Percentiles rank a stretch among this genome's conserved stretches.
phyloP scores from a whole-genome alignment of 129 eudicot genomes.

The Erigeron canadensis region DNA sequence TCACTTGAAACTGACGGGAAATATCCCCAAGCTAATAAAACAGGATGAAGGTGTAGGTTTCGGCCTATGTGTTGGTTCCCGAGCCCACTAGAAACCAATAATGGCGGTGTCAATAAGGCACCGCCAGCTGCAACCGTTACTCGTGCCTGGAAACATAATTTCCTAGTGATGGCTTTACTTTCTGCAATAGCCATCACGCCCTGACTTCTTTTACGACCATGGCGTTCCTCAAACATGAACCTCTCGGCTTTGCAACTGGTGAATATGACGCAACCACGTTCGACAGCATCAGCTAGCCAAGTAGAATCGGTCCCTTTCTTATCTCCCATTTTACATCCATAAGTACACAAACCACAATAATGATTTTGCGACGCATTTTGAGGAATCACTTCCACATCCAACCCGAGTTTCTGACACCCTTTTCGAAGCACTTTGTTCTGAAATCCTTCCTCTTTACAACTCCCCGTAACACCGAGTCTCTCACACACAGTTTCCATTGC shows the following conservation, averaged over 20 bases:
- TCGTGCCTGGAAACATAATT: constrained; percentile 55
- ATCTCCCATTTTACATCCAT: constrained; percentile 79
- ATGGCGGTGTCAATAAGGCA: constrained; percentile 74
- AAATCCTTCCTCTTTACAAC: constrained; percentile 57
- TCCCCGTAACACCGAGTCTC: constrained; percentile 67
- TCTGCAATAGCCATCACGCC: constrained; percentile 57
- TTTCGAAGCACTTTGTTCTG: constrained; percentile 57
- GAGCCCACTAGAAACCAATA: constrained; percentile 71
- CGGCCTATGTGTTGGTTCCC: constrained; percentile 67
- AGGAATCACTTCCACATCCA: constrained; percentile 51
- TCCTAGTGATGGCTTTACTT: constrained; percentile 40
- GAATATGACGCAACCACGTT: constrained; percentile 54
- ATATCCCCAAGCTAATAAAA: constrained; percentile 71
- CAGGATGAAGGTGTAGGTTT: constrained; percentile 87
- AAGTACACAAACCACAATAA: constrained; percentile 78
- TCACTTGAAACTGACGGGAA: constrained; percentile 42
- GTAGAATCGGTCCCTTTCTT: constrained; percentile 80
- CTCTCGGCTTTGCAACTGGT: constrained; percentile 78
- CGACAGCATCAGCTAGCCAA: constrained; percentile 90
- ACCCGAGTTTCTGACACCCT: constrained; percentile 81
- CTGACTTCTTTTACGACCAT: constrained; percentile 45
- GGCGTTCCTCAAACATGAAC: constrained; percentile 34
- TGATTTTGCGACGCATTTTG: constrained; percentile 71
- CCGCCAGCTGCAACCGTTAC: constrained; percentile 70
- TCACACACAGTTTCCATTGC: constrained; percentile 79